Conservation (phyloP, 352 stramenopile species). For the Phytophthora citrophthora region DNA sequence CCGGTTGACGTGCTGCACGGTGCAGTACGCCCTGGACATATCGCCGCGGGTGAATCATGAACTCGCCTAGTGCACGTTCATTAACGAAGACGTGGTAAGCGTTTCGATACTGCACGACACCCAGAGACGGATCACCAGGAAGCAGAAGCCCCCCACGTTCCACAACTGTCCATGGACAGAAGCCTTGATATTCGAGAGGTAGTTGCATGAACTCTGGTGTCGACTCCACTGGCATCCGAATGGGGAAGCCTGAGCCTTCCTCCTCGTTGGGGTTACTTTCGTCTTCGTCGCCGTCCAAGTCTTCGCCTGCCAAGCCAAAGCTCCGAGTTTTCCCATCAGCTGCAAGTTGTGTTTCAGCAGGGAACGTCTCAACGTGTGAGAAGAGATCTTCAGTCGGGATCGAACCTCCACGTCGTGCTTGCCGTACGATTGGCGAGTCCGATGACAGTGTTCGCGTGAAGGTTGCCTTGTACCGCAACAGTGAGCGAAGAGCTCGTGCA, state of each 20-base stretch:
- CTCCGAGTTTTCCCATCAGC: slow-evolving; percentile 21
- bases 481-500: slow-evolving; percentile 66
- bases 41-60: slow-evolving; percentile 86
- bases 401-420: slow-evolving; percentile 56
- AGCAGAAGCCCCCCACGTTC: slow-evolving; percentile 89
- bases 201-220: slow-evolving; percentile 95
- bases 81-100: slow-evolving; percentile 94
- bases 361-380: slow-evolving; percentile 67
- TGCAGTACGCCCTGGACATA: slow-evolving; percentile 83
- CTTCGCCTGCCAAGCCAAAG: slow-evolving; percentile 20
- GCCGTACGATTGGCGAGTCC: slow-evolving; percentile 61
- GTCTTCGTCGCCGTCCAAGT: slow-evolving; percentile 42
- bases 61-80: slow-evolving; percentile 85
- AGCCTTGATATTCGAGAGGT: slow-evolving; percentile 94
- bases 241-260: slow-evolving; percentile 53
- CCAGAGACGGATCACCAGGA: slow-evolving; percentile 90
- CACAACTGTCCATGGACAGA: slow-evolving; percentile 93
- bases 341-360: slow-evolving; percentile 43
- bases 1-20: slow-evolving; percentile 73
- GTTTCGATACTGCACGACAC: slow-evolving; percentile 91
- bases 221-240: slow-evolving; percentile 90
- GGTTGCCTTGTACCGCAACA: slow-evolving; percentile 82
- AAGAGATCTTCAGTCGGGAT: slow-evolving; percentile 78
- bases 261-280: slow-evolving; percentile 48
- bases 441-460: slow-evolving; percentile 62